Evolutionary conservation across 805 yeast species (phyloP).

Genomic region (Pichia rugopelliculosa): DNA sequence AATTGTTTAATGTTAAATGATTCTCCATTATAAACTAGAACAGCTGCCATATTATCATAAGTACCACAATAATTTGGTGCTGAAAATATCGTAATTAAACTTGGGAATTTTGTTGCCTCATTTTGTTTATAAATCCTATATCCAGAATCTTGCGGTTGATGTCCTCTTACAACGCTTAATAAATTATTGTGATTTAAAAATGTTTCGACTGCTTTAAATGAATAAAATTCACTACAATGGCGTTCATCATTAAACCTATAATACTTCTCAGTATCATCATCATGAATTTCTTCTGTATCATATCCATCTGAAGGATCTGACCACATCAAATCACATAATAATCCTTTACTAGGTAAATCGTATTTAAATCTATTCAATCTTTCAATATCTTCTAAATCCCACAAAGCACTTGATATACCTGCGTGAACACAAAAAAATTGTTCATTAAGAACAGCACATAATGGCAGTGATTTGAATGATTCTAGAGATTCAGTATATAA

Average conservation of each 20-base stretch:
- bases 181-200: conserved; percentile 74
- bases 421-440: conserved; percentile 97
- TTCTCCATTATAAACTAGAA: conserved; percentile 83
- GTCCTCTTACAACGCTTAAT: conserved; percentile 83
- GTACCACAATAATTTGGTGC: conserved; percentile 94
- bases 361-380: conserved; percentile 74
- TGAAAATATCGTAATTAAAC: conserved; percentile 82
- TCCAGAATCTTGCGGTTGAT: conserved; percentile 97
- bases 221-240: conserved; percentile 88
- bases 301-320: conserved; percentile 89
- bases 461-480: conserved; percentile 81
- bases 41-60: conserved; percentile 92
- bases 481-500: conserved; percentile 63
- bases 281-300: conserved; percentile 43
- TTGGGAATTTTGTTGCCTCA: conserved; percentile 78
- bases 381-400: conserved; percentile 58
- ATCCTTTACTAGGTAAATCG: conserved; percentile 80
- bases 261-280: conserved; percentile 29
- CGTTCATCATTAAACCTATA: conserved; percentile 60
- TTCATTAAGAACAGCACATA: conserved; percentile 88
- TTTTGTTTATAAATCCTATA: conserved; percentile 90
- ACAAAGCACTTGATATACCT: conserved; percentile 83
- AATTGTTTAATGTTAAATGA: conserved; percentile 95
- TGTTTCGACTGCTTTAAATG: conserved; percentile 73
- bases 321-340: conserved; percentile 94